These are phyloP conservation scores for Acacia melanoxylon DNA, from an alignment of 306 rosid species.

Conservation along the genomic window DNA sequence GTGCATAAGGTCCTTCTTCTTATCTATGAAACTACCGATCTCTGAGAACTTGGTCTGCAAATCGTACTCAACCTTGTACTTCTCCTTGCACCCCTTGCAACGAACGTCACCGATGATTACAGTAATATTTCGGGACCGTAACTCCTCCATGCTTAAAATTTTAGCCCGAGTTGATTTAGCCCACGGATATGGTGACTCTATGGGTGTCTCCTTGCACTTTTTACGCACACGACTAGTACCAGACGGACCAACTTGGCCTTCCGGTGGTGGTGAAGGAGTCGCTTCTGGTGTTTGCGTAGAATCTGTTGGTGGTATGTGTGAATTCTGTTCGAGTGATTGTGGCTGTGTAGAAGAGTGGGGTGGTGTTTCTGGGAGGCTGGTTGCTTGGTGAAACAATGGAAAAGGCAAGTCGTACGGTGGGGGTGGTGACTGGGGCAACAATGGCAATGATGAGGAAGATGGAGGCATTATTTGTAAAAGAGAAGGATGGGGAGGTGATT, in stretches of 20 bases:
- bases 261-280: neutral
- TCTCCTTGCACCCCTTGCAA: constrained; percentile 35
- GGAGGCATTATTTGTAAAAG: neutral
- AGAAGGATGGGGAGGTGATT: neutral
- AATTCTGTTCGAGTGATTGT: neutral
- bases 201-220: neutral
- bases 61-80: constrained; percentile 22
- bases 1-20: neutral
- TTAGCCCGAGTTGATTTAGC: constrained; percentile 35
- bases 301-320: neutral
- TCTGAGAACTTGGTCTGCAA: constrained; percentile 11
- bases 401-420: too few relatives aligned
- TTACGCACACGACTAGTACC: neutral
- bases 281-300: neutral
- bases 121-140: neutral
- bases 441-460: neutral
- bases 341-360: too few relatives aligned
- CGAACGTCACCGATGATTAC: constrained; percentile 32
- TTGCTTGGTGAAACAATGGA: too few relatives aligned
- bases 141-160: neutral
- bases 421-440: neutral
- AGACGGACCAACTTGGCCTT: neutral
- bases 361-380: too few relatives aligned
- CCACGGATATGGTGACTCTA: constrained; percentile 47
- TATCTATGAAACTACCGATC: constrained; percentile 1